Evolutionary conservation across 2,329 filamentous ascomycete species (phyloP), one percentile per base, ranked within the genome.

Genomic region (Alternaria gansuensis): DNA sequence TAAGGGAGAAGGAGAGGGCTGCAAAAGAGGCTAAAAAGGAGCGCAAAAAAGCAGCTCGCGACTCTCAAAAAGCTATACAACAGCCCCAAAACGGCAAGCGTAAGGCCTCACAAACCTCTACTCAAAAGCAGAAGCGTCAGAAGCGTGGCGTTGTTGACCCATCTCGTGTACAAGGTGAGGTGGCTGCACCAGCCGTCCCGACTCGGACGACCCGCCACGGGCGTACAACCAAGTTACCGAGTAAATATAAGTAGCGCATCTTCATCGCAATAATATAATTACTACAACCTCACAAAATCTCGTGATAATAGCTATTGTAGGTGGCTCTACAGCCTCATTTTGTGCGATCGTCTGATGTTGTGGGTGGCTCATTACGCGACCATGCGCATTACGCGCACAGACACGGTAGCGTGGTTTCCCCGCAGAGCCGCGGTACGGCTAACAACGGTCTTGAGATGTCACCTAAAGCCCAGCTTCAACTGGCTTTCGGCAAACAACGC

Each of bases 391-490:
- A n/a, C n/a, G n/a, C n/a, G n/a, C n/a, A n/a, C n/a, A n/a, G n/a
- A n/a, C n/a, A n/a, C n/a, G n/a, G n/a, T n/a, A 52, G 52, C 40
- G 52, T 21, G 53, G 14, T 53, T 58, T 59, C 64, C 62, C 65
- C 63, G 58, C 64, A 60, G 54, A 57, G 64, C 66, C 62, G 62
- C 60, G 65, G 66, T 58, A 58, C 70, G 68, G 68, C 58, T 71
- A 69, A 49, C 55, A 59, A 58, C 70, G 70, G 70, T 54, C 64
- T 70, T 62, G 50, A 53, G 44, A 61, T 65, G 62, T 54, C 59
- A 64, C 60, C 57, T 61, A 51, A 59, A 57, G 54, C 51, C 52
- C 60, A 68, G 55, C 59, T 65, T 62, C 54, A 40, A 61, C 52
- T 43, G 52, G 55, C 26, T 56, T 64, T 64, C 67, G 65, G 63